Evolutionary conservation across 2,329 filamentous ascomycete genomes (phyloP).

Genomic region (Cryphonectria japonica): DNA sequence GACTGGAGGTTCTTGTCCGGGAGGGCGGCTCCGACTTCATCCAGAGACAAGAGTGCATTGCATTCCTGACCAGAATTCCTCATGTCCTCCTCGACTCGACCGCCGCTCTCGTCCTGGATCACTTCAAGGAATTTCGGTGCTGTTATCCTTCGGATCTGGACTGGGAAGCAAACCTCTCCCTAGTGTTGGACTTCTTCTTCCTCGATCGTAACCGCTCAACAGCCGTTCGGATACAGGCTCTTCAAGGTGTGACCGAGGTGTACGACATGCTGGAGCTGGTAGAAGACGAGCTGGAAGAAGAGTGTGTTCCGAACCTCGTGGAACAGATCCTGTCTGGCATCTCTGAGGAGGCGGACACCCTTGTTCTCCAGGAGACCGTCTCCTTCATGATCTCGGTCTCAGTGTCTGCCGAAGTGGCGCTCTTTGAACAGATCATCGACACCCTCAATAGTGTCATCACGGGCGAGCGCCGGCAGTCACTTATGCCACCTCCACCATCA

Average conservation of each 20-base stretch:
- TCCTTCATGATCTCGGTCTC: constrained; percentile 68
- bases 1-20: constrained; percentile 54
- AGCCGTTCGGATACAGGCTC: constrained; percentile 63
- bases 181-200: constrained; percentile 67
- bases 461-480: constrained; percentile 51
- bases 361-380: constrained; percentile 67
- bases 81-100: constrained; percentile 66
- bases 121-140: constrained; percentile 70
- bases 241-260: constrained; percentile 63
- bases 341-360: constrained; percentile 64
- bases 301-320: constrained; percentile 62
- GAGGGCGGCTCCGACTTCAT: constrained; percentile 57
- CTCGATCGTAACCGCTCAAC: constrained; percentile 63
- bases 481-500: constrained; percentile 39
- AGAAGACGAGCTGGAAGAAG: constrained; percentile 60
- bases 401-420: constrained; percentile 57
- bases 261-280: constrained; percentile 63
- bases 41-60: constrained; percentile 68
- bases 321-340: constrained; percentile 65
- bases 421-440: constrained; percentile 63
- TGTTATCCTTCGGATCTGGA: constrained; percentile 72
- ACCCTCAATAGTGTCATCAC: constrained; percentile 55
- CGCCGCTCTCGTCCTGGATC: constrained; percentile 65
- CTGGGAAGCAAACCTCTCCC: constrained; percentile 67
- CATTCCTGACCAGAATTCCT: constrained; percentile 67